These are phyloP conservation scores for Xylariaceae sp. DNA, from an alignment of 2,329 filamentous ascomycete genomes.

Conservation along the genomic window DNA sequence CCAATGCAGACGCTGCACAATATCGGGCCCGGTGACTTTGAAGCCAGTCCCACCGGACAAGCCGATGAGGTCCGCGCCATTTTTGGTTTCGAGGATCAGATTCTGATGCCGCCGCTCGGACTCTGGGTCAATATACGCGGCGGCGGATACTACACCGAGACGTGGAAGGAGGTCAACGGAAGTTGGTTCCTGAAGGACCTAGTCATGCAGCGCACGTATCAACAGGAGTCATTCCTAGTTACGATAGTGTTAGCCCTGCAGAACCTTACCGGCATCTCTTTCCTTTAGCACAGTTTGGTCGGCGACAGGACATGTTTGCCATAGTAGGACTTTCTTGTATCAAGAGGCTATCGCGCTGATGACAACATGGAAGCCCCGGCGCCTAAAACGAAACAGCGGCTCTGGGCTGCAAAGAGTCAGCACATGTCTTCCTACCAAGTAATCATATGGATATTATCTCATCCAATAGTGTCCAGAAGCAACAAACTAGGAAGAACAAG, in stretches of 20 bases:
- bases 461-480: too few relatives aligned
- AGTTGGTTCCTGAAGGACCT: conserved; percentile 35
- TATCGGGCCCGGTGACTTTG: conserved; percentile 33
- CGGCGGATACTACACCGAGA: conserved; percentile 34
- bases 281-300: too few relatives aligned
- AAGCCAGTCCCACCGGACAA: conserved; percentile 15
- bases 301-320: too few relatives aligned
- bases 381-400: too few relatives aligned
- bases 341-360: too few relatives aligned
- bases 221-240: conserved; percentile 23
- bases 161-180: conserved; percentile 32
- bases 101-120: conserved; percentile 24
- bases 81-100: conserved; percentile 34
- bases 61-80: conserved; percentile 35
- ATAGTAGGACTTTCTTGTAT: too few relatives aligned
- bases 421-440: too few relatives aligned
- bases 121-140: conserved; percentile 28
- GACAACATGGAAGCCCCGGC: too few relatives aligned
- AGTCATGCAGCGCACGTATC: conserved; percentile 31
- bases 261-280: conserved; percentile 5
- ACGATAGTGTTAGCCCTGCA: background rate
- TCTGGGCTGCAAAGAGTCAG: too few relatives aligned
- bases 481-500: too few relatives aligned
- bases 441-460: too few relatives aligned
- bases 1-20: conserved; percentile 34